These are phyloP conservation scores for Sphenostylis stenocarpa DNA, from an alignment of 306 rosid genomes.

Conservation along the genomic window DNA sequence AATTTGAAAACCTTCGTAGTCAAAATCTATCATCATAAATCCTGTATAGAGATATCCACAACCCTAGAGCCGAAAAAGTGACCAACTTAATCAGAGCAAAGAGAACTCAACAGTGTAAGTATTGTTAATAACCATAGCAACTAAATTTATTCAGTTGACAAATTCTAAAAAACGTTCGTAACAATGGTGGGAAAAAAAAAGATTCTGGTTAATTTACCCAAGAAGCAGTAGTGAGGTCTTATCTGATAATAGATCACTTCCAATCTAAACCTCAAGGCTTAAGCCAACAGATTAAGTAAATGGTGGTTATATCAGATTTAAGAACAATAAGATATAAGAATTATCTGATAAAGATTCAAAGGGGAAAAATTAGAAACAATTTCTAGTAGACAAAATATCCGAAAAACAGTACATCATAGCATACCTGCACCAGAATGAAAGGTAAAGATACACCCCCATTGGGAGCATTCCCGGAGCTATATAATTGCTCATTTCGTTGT, in stretches of 20 bases:
- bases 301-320: not conserved
- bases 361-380: conserved; percentile 11
- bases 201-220: not conserved
- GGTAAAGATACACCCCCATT: conserved; percentile 96
- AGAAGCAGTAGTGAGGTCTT: not conserved
- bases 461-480: conserved; percentile 82
- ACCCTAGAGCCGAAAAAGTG: not conserved
- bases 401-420: conserved; percentile 30
- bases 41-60: not conserved
- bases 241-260: not conserved
- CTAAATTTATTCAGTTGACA: not conserved
- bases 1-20: not conserved
- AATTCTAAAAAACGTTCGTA: not conserved
- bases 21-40: not conserved
- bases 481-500: conserved; percentile 88
- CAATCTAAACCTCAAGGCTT: not conserved
- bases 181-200: not conserved
- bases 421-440: conserved; percentile 95
- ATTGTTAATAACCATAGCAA: not conserved
- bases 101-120: not conserved
- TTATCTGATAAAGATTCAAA: conserved; percentile 6
- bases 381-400: conserved; percentile 8
- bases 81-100: not conserved
- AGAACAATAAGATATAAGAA: not conserved
- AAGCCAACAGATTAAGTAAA: not conserved